Conservation (phyloP, 495 filamentous ascomycete species). For the Hypoxylon fuscum region DNA sequence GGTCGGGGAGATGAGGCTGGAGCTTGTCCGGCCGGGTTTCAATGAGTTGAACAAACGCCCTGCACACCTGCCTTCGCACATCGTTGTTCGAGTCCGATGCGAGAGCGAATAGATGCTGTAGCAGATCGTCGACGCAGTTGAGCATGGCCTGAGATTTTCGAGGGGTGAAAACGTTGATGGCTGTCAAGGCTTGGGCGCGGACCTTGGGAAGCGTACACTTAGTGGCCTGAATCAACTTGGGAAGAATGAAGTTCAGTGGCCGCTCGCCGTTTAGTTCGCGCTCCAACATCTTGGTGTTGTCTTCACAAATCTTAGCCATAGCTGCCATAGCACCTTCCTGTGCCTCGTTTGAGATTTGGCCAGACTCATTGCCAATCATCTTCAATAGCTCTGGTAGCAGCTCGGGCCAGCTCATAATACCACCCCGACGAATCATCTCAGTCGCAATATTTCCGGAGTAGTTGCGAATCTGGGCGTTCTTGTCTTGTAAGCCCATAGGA, state of each 20-base stretch:
- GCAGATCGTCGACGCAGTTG: conserved; percentile 76
- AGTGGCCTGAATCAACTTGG: conserved; percentile 89
- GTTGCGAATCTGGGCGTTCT: conserved; percentile 81
- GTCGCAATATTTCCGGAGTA: conserved; percentile 94
- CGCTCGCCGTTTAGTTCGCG: conserved; percentile 85
- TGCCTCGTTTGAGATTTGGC: conserved; percentile 69
- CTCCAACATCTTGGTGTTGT: conserved; percentile 88
- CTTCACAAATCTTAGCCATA: conserved; percentile 93
- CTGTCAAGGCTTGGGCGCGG: conserved; percentile 77
- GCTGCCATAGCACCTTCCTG: conserved; percentile 96
- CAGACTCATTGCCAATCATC: conserved; percentile 75
- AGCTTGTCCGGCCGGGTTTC: conserved; percentile 92
- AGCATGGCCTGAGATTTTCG: conserved; percentile 81
- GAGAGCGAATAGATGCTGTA: conserved; percentile 83
- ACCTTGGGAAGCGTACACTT: conserved; percentile 76
- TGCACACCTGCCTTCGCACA: conserved; percentile 89
- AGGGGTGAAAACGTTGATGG: conserved; percentile 90
- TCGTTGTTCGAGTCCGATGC: conserved; percentile 77
- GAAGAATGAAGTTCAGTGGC: conserved; percentile 87
- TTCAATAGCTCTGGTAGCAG: conserved; percentile 80
- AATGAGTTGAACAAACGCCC: conserved; percentile 90
- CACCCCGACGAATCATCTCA: conserved; percentile 86
- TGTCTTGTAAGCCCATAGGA: conserved; percentile 80
- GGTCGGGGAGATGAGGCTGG: conserved; percentile 82
- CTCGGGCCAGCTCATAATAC: conserved; percentile 90